These are phyloP conservation scores for Amaranthus cruentus DNA, from an alignment of 148 eudicot species.

Conservation along the genomic window DNA sequence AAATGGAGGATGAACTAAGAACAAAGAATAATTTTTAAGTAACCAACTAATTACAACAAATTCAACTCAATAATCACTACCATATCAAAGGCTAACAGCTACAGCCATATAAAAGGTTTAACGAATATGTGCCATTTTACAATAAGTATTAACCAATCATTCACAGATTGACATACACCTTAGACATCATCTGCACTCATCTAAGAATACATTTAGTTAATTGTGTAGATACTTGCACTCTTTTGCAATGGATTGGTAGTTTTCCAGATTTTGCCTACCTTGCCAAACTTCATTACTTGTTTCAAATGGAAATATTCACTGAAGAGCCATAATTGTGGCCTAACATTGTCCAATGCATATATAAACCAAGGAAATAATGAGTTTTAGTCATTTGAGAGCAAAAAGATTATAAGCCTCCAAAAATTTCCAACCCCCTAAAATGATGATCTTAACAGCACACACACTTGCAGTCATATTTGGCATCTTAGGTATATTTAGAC, in stretches of 20 bases:
- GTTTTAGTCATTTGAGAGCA: conserved; percentile 24
- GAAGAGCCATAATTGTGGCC: conserved; percentile 14
- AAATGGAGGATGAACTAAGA: background rate
- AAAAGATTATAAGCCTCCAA: conserved; percentile 5
- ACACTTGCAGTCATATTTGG: conserved; percentile 38
- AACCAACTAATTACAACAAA: background rate
- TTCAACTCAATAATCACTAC: background rate
- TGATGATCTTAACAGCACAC: conserved; percentile 13
- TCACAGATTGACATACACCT: conserved; percentile 8
- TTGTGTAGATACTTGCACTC: background rate
- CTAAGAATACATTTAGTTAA: conserved; percentile 2
- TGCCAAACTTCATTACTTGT: conserved; percentile 13
- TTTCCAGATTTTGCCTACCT: conserved; percentile 24
- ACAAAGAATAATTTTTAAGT: background rate
- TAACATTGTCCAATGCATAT: conserved; percentile 24
- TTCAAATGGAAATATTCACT: background rate
- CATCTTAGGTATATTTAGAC: conserved; percentile 29
- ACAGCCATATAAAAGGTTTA: background rate
- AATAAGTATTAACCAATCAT: conserved; percentile 4
- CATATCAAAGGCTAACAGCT: background rate
- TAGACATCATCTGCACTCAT: background rate
- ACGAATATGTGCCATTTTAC: background rate
- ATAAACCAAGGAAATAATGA: conserved; percentile 18
- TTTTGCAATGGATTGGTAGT: conserved; percentile 13
- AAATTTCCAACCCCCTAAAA: conserved; percentile 20